Conservation (phyloP, 805 yeast genomes). For the Torulaspora delbrueckii region DNA sequence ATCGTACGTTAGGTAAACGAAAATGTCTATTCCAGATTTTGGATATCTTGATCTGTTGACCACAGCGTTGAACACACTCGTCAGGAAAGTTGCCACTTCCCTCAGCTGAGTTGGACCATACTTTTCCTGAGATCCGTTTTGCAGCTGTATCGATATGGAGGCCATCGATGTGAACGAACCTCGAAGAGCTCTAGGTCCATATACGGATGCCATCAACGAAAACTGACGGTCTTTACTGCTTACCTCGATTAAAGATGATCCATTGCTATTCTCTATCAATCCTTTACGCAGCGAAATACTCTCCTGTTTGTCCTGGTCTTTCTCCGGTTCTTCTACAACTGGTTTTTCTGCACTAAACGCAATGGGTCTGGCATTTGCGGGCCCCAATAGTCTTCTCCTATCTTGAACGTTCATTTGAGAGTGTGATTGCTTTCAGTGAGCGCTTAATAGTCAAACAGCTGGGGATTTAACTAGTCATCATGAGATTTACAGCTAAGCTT, state of each 20-base stretch:
- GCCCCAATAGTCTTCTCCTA: conserved; percentile 84
- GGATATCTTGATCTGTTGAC: conserved; percentile 67
- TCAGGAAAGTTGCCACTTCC: conserved; percentile 41
- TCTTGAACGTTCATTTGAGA: conserved; percentile 43
- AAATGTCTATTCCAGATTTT: conserved; percentile 80
- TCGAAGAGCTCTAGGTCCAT: conserved; percentile 84
- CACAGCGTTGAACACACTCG: conserved; percentile 37
- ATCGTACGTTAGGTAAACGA: conserved; percentile 53
- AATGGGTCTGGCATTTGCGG: conserved; percentile 57
- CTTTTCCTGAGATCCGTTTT: conserved; percentile 33
- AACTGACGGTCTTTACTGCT: conserved; percentile 36
- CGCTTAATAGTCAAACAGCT: neutral
- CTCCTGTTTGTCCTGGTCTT: conserved; percentile 12
- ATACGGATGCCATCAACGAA: conserved; percentile 61
- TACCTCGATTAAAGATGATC: conserved; percentile 76
- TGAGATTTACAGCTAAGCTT: neutral
- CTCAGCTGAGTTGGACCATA: conserved; percentile 30
- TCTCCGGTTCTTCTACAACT: conserved; percentile 14
- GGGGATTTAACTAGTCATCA: neutral
- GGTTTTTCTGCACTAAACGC: conserved; percentile 31
- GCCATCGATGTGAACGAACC: conserved; percentile 69
- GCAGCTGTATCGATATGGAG: conserved; percentile 49
- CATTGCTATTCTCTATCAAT: conserved; percentile 64
- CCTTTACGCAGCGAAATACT: conserved; percentile 52
- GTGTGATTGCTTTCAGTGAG: neutral